phyloP scores from a whole-genome alignment of 2,329 filamentous ascomycete species.

The Fusarium virguliforme region DNA sequence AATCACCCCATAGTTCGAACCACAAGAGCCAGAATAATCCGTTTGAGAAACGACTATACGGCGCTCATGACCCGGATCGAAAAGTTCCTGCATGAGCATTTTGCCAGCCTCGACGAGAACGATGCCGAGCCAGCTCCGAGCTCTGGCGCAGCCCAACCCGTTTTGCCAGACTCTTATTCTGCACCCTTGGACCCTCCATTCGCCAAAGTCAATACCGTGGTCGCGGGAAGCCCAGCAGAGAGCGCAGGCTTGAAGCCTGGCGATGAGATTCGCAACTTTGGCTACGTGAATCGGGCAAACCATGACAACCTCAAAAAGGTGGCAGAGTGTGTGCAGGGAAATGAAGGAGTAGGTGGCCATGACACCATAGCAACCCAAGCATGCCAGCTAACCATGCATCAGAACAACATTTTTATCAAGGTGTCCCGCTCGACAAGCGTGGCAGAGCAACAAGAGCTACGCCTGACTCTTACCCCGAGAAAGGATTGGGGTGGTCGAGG shows the following conservation, averaged over 20 bases:
- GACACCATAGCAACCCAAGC: not conserved
- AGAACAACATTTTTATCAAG: slow-evolving; percentile 82
- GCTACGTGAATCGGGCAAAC: slow-evolving; percentile 85
- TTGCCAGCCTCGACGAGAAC: slow-evolving; percentile 78
- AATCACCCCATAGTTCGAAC: slow-evolving; percentile 79
- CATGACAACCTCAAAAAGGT: slow-evolving; percentile 90
- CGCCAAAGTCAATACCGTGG: slow-evolving; percentile 90
- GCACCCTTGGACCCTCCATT: slow-evolving; percentile 67
- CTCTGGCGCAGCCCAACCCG: slow-evolving; percentile 50
- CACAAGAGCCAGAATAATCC: slow-evolving; percentile 91
- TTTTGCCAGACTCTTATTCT: slow-evolving; percentile 53
- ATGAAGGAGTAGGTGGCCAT: slow-evolving; percentile 81
- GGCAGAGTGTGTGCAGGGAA: slow-evolving; percentile 90
- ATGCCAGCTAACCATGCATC: slow-evolving; percentile 48
- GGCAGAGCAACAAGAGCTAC: slow-evolving; percentile 69
- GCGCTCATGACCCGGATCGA: slow-evolving; percentile 88
- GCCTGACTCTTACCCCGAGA: slow-evolving; percentile 81
- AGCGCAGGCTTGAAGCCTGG: slow-evolving; percentile 84
- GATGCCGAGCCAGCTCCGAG: slow-evolving; percentile 52
- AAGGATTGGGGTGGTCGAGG: slow-evolving; percentile 93
- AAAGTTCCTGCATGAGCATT: slow-evolving; percentile 88
- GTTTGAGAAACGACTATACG: slow-evolving; percentile 94
- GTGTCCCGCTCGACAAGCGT: slow-evolving; percentile 67
- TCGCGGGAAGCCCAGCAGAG: slow-evolving; percentile 84
- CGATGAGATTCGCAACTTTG: slow-evolving; percentile 89